Evolutionary conservation across 1,139 yeast genomes (phyloP), one percentile per base, ranked within the genome.

Genomic region (Sugiyamaella xylanicola): DNA sequence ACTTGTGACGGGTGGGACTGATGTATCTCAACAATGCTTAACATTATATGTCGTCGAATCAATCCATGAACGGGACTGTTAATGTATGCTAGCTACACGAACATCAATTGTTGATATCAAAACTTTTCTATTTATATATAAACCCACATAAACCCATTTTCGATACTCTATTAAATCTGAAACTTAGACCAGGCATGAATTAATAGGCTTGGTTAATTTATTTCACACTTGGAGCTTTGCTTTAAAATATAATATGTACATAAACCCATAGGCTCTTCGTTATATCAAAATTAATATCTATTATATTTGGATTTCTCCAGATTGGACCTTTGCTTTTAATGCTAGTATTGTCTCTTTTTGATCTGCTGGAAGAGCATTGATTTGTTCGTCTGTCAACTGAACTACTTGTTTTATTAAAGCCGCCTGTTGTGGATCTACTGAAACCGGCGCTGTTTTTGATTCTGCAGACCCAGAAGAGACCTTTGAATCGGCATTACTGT

Each of bases 301-400:
- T 20, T 17, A 47, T 42, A 42, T 15, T 29, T 39, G 20, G 20
- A 42, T 49, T 59, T 37, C 68, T 16, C 65, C 65, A 20, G 59
- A 48, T 17, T 65, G 56, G 39, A 63, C 64, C 35, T 60, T 60
- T 15, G 63, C 64, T 17, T 67, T 58, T 17, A 65, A 48, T 19
- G 56, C 54, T 35, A 59, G 21, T 22, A 66, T 60, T 1, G 65
- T 61, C 35, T 62, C 53, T 36, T 66, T 68, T 68, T 87, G 89
- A 36, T 80, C 84, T 4, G 78, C 82, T 7, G 90, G 88, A 40
- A 89, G 76, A 11, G 73, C 74, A 2, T 73, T 72, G 7, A 91
- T 73, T 56, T 90, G 95, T 4, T 80, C 83, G 21, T 86, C 90
- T 3, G 83, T 72, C 61, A 92, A 74, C 17, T 75, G 75, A 60